These are phyloP conservation scores for Aspergillus tamarii DNA, from an alignment of 2,329 filamentous ascomycete genomes.

Conservation along the genomic window DNA sequence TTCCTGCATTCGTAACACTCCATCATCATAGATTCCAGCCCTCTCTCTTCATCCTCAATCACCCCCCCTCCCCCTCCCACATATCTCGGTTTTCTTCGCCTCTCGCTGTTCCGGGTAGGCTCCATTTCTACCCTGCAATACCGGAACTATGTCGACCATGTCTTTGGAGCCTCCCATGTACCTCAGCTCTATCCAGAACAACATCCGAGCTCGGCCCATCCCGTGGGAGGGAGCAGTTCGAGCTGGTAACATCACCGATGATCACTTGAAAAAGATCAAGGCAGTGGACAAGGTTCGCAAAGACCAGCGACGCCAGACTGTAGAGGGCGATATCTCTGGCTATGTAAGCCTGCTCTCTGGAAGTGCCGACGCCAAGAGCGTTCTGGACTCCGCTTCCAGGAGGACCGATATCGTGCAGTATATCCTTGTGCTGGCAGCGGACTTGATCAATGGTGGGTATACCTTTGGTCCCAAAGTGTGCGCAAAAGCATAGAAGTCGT, in stretches of 20 bases:
- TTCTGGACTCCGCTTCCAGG: constrained; percentile 83
- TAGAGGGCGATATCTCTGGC: constrained; percentile 77
- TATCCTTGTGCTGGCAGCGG: constrained; percentile 83
- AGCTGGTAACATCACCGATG: constrained; percentile 89
- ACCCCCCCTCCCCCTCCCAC: neutral
- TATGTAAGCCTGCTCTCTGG: constrained; percentile 84
- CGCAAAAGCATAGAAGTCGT: neutral
- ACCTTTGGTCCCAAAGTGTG: neutral
- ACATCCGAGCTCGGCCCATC: constrained; percentile 93
- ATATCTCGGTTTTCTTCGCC: constrained; percentile 4
- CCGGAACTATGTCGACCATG: constrained; percentile 58
- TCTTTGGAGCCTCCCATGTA: constrained; percentile 91
- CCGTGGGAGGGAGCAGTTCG: constrained; percentile 97
- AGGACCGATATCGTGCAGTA: constrained; percentile 92
- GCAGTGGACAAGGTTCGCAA: constrained; percentile 95
- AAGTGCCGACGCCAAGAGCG: constrained; percentile 65
- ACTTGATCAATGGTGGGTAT: constrained; percentile 77
- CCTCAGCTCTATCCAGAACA: constrained; percentile 86
- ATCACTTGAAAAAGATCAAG: constrained; percentile 92
- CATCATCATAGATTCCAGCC: constrained; percentile 11
- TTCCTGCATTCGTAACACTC: constrained; percentile 16
- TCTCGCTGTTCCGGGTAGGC: constrained; percentile 18
- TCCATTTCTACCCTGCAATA: constrained; percentile 8
- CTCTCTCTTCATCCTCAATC: constrained; percentile 12
- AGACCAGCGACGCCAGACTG: constrained; percentile 81